Evolutionary conservation across 2,329 filamentous ascomycete genomes (phyloP).

Genomic region (Arachnomyces sp.): DNA sequence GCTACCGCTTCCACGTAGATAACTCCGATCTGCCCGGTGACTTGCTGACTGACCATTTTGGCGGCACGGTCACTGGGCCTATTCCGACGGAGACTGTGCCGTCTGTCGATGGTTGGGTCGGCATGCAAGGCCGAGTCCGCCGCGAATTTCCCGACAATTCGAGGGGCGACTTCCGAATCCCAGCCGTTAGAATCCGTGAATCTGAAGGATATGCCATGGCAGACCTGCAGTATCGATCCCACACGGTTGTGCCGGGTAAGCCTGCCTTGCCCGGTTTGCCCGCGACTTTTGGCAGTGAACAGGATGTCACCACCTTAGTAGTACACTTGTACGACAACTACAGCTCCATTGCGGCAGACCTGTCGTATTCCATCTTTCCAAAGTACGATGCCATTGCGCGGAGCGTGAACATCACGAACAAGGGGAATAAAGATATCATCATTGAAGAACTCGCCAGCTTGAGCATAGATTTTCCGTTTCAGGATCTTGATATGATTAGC

Average conservation of each 20-base stretch:
- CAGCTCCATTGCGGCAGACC: constrained; percentile 50
- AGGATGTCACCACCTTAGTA: constrained; percentile 52
- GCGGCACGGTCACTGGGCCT: constrained; percentile 48
- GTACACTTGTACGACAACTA: constrained; percentile 53
- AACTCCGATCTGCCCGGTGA: constrained; percentile 48
- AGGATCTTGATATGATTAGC: constrained; percentile 56
- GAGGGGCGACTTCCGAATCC: constrained; percentile 55
- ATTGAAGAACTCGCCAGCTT: constrained; percentile 54
- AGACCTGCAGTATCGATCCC: constrained; percentile 51
- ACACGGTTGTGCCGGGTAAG: constrained; percentile 51
- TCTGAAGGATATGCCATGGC: constrained; percentile 52
- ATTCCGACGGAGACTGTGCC: constrained; percentile 35
- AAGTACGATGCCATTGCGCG: constrained; percentile 54
- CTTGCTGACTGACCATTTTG: constrained; percentile 55
- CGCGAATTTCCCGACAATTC: constrained; percentile 60
- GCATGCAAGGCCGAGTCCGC: constrained; percentile 43
- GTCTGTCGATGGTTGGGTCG: constrained; percentile 46
- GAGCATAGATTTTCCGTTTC: constrained; percentile 53
- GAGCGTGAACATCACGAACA: constrained; percentile 56
- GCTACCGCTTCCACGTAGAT: constrained; percentile 59
- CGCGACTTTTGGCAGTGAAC: constrained; percentile 49
- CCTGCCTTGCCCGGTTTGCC: constrained; percentile 50
- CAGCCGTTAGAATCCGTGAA: constrained; percentile 55
- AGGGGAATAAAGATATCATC: constrained; percentile 45
- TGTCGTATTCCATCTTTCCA: constrained; percentile 59